Evolutionary conservation across 768 basidiomycete genomes (phyloP).

Genomic region (Mycena alexandri): DNA sequence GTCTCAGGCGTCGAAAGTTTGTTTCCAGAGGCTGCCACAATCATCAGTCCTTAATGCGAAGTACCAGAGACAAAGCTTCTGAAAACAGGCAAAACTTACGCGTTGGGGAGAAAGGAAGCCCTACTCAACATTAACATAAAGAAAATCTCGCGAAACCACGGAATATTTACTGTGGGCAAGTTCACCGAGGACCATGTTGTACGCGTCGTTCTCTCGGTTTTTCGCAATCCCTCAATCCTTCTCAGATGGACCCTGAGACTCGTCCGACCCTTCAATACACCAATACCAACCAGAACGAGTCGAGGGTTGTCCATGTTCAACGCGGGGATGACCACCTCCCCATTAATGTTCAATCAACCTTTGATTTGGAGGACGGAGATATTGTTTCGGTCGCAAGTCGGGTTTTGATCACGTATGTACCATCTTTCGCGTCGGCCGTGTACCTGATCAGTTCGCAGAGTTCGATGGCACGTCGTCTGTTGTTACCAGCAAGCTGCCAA

Average conservation of each 20-base stretch:
- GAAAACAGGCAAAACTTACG: slow-evolving; percentile 68
- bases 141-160: slow-evolving; percentile 75
- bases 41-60: background rate
- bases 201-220: slow-evolving; percentile 45
- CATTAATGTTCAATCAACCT: slow-evolving; percentile 53
- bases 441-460: slow-evolving; percentile 46
- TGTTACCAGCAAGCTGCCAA: slow-evolving; percentile 59
- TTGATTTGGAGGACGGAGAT: slow-evolving; percentile 69
- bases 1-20: background rate
- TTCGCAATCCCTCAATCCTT: background rate
- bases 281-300: slow-evolving; percentile 57
- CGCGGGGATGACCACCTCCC: slow-evolving; percentile 52
- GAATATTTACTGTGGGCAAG: slow-evolving; percentile 66
- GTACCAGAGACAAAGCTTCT: slow-evolving; percentile 65
- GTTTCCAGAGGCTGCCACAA: slow-evolving; percentile 2
- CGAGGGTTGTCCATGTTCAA: slow-evolving; percentile 49
- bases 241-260: slow-evolving; percentile 62
- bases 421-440: background rate
- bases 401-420: slow-evolving; percentile 60
- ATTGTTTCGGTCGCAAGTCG: slow-evolving; percentile 58
- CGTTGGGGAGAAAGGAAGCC: slow-evolving; percentile 69
- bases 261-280: slow-evolving; percentile 63
- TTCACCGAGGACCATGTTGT: slow-evolving; percentile 70
- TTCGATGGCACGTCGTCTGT: slow-evolving; percentile 64
- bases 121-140: slow-evolving; percentile 67